phyloP scores from a whole-genome alignment of 2,329 filamentous ascomycete genomes.

The Hysterium pulicare region DNA sequence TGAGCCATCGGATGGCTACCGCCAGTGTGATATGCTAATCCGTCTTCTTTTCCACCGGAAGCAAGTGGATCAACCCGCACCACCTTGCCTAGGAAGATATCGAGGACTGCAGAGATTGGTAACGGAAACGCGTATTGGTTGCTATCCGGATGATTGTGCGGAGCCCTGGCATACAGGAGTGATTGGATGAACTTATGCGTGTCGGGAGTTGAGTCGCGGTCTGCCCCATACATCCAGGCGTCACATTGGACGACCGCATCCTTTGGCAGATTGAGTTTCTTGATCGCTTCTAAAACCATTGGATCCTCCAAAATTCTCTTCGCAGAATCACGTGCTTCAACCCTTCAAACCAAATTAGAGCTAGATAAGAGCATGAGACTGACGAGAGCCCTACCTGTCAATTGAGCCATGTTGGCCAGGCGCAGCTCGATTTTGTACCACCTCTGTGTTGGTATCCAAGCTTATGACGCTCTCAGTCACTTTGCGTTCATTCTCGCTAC shows the following conservation, averaged over 20 bases:
- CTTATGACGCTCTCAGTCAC: not conserved
- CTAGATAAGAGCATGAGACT: not conserved
- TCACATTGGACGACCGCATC: slow-evolving; percentile 52
- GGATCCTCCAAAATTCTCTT: slow-evolving; percentile 45
- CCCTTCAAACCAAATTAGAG: not conserved
- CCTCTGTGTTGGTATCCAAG: not conserved
- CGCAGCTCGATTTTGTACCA: not conserved
- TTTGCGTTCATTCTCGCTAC: not conserved
- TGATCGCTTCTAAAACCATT: slow-evolving; percentile 53
- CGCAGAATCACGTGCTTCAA: not conserved
- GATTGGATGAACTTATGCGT: slow-evolving; percentile 51
- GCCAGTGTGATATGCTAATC: slow-evolving; percentile 41
- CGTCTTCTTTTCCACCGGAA: slow-evolving; percentile 12
- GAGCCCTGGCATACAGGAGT: slow-evolving; percentile 61
- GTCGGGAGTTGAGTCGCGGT: slow-evolving; percentile 17
- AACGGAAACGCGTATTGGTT: slow-evolving; percentile 64
- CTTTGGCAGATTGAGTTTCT: slow-evolving; percentile 52
- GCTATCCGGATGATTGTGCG: slow-evolving; percentile 55
- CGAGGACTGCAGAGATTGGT: slow-evolving; percentile 60
- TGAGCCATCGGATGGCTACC: slow-evolving; percentile 48
- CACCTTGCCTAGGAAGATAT: slow-evolving; percentile 57
- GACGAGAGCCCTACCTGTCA: too few relatives aligned
- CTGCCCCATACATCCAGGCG: slow-evolving; percentile 62
- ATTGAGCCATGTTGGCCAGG: not conserved
- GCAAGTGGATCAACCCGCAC: slow-evolving; percentile 66